Percentiles rank a stretch among this genome's conserved stretches.
These are phyloP conservation scores for Canna indica DNA, from an alignment of 176 grass and related monocot genomes.

Conservation along the genomic window DNA sequence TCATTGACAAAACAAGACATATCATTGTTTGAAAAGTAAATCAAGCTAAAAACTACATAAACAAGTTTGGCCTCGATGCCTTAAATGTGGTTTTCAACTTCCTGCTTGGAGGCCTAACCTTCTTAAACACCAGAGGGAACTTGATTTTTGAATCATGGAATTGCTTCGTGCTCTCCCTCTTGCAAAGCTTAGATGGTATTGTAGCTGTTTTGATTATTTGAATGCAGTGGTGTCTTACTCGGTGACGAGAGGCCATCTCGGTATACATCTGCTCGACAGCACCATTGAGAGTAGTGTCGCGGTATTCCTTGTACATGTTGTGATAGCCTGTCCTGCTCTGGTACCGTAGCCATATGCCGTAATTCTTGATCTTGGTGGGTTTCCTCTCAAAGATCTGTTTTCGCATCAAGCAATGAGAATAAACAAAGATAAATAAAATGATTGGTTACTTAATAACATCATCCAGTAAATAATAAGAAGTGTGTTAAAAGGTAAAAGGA, in stretches of 20 bases:
- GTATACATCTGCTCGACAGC: constrained; percentile 79
- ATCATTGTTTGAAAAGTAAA: background rate
- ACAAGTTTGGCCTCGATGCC: constrained; percentile 77
- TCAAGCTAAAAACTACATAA: constrained; percentile 38
- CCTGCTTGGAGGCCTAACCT: constrained; percentile 68
- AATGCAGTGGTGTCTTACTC: constrained; percentile 65
- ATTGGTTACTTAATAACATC: no score
- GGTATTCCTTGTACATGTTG: constrained; percentile 98
- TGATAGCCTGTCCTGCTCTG: constrained; percentile 92
- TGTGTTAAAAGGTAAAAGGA: background rate
- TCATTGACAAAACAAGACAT: background rate
- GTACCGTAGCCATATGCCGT: constrained; percentile 81
- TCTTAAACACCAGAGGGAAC: constrained; percentile 72
- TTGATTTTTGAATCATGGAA: constrained; percentile 69
- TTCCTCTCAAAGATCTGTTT: constrained; percentile 79
- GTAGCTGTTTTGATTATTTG: constrained; percentile 91
- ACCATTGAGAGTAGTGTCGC: constrained; percentile 79
- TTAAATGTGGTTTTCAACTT: constrained; percentile 91
- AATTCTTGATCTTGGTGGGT: constrained; percentile 88
- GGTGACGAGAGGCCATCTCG: constrained; percentile 89
- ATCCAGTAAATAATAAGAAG: no score
- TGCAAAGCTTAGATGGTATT: constrained; percentile 74
- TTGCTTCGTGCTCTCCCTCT: constrained; percentile 92
- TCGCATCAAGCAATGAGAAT: background rate
- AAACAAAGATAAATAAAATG: background rate